phyloP scores from a whole-genome alignment of 352 stramenopile genomes.

The Thraustochytrium striatum region DNA sequence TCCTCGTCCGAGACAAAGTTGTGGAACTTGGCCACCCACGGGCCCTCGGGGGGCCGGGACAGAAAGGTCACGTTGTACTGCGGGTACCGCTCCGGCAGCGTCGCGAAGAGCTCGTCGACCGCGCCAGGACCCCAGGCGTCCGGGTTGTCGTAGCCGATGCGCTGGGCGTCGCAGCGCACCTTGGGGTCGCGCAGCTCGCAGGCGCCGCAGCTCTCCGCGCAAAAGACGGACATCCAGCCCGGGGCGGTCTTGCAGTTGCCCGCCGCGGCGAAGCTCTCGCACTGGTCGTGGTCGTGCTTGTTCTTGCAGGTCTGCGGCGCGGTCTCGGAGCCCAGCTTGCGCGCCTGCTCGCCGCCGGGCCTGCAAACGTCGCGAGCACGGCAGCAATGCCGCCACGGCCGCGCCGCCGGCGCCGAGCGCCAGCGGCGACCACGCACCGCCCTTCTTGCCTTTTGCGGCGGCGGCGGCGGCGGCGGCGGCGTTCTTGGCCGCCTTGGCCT shows the following conservation, averaged over 20 bases:
- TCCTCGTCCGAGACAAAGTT: slow-evolving; percentile 67
- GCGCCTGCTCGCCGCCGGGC: no score
- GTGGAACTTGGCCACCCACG: slow-evolving; percentile 67
- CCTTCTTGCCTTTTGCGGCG: no score
- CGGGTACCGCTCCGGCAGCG: slow-evolving; percentile 7
- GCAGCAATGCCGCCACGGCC: no score
- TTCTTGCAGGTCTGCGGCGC: slow-evolving; percentile 46
- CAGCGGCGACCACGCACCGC: no score
- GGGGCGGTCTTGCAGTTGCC: slow-evolving; percentile 49
- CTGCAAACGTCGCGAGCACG: no score
- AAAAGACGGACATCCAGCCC: slow-evolving; percentile 54
- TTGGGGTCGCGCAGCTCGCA: slow-evolving; percentile 53
- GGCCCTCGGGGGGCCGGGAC: slow-evolving; percentile 48
- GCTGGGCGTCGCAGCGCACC: slow-evolving; percentile 46
- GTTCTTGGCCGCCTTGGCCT: no score
- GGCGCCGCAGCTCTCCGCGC: slow-evolving; percentile 45
- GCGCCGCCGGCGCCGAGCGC: no score
- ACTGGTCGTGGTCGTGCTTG: slow-evolving; percentile 6
- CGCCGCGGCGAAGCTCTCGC: not conserved
- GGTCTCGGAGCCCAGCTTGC: no score
- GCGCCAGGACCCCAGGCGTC: slow-evolving; percentile 16
- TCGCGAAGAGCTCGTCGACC: slow-evolving; percentile 46
- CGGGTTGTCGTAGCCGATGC: slow-evolving; percentile 24
- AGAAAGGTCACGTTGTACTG: slow-evolving; percentile 53
- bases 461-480: no score